Base-by-base conservation (phyloP, 2,329 filamentous ascomycete species). In the Paecilomyces variotii region DNA sequence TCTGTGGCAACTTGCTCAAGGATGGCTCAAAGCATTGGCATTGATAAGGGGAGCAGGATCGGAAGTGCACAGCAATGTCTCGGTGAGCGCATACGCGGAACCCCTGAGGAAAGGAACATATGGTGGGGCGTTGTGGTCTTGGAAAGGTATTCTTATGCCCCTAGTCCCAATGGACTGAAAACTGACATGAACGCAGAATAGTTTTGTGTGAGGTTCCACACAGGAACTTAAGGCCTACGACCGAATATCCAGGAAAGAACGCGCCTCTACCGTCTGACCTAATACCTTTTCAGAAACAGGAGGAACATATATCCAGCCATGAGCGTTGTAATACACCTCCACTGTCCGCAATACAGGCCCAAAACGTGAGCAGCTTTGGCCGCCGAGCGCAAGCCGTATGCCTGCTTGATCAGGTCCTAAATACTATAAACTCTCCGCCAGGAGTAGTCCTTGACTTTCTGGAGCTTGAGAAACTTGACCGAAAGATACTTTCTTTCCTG, bases 41-140 rank as follows among this genome's bases (percentile, higher is more conserved):
- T 56, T 34, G 55, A 56, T 32, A 56, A 56, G 24, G 14, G 14
- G 26, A 28, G 26, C 12, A 52, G 26, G 26, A 32, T 51, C 24
- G 26, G 12, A n/a, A 39, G 12, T 39, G 35, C 12, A 39, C 35
- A 14, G 12, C 35, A 39, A 28, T 39, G 26, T 26, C 14, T 1
- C 19, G n/a, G 7, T 56, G 34, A 27, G 19, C 26, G 26, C 32
- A 51, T 25, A 14, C 39, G 5, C 25, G 30, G 25, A 4, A n/a
- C 24, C 30, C 35, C 19, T 10, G 39, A 51, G 55, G 39, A 19
- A 30, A 56, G 49, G 25, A 56, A 25, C 35, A 56, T 28, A 52
- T 56, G 55, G 39, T 56, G 24, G 39, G 55, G 55, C 25, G 26
- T 56, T 4, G 26, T 56, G 45, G 14, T 56, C 25, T 34, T 56